phyloP scores from a whole-genome alignment of 1,284 basidiomycete species.

The Leucoagaricus sp. region DNA sequence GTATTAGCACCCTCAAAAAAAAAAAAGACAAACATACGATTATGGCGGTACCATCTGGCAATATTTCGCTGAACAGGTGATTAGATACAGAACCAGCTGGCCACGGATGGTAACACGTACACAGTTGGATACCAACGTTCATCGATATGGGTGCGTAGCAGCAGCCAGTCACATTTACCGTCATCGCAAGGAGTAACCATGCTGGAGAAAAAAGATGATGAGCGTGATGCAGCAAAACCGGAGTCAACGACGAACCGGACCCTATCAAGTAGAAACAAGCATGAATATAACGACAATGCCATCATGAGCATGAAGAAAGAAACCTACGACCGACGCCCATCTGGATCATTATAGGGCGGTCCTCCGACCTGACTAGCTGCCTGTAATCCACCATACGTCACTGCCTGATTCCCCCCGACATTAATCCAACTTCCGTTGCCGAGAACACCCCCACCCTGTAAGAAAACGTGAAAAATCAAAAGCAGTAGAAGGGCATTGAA shows the following conservation, averaged over 20 bases:
- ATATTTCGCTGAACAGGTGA: conserved; percentile 32
- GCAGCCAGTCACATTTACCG: conserved; percentile 59
- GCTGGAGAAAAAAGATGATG: conserved; percentile 31
- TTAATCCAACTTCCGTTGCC: conserved; percentile 69
- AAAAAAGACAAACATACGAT: conserved; percentile 26
- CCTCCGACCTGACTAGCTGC: conserved; percentile 43
- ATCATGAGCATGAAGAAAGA: background rate
- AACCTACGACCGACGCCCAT: conserved; percentile 67
- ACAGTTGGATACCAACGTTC: conserved; percentile 43
- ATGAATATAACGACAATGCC: too few species aligned
- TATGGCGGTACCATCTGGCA: conserved; percentile 40
- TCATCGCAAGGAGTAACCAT: conserved; percentile 69
- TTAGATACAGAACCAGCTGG: too few species aligned
- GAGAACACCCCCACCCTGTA: conserved; percentile 61
- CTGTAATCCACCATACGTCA: conserved; percentile 47
- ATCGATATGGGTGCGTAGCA: conserved; percentile 44
- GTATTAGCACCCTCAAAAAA: conserved; percentile 11
- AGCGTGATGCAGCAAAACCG: background rate
- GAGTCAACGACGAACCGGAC: conserved; percentile 40
- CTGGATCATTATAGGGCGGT: conserved; percentile 57
- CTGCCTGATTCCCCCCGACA: conserved; percentile 60
- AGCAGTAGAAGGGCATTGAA: background rate
- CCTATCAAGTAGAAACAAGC: conserved; percentile 31
- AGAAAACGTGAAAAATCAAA: background rate
- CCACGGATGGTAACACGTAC: too few species aligned